phyloP scores from a whole-genome alignment of 2,329 filamentous ascomycete species.

The Dactylellina drechsleri region DNA sequence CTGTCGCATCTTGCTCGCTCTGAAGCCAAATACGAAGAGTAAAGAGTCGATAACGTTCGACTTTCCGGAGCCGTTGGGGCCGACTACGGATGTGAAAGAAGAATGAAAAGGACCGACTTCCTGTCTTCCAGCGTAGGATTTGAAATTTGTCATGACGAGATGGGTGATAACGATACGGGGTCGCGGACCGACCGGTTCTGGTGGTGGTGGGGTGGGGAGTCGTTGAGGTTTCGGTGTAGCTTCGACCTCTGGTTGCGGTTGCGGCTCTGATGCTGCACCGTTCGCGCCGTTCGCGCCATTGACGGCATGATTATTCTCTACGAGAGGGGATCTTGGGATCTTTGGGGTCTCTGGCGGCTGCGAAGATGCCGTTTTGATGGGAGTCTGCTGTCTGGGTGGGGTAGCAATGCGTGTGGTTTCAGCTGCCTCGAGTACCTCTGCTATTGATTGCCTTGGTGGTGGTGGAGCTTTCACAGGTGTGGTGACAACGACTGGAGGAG shows the following conservation, averaged over 20 bases:
- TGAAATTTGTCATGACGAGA: constrained; percentile 94
- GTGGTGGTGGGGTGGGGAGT: constrained; percentile 38
- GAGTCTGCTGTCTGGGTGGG: constrained; percentile 34
- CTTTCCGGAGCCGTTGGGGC: constrained; percentile 96
- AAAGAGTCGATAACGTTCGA: constrained; percentile 99
- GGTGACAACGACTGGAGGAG: constrained; percentile 32
- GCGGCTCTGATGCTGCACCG: background rate
- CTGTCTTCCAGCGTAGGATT: constrained; percentile 95
- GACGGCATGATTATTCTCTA: constrained; percentile 14
- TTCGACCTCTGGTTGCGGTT: constrained; percentile 7
- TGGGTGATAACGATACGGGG: constrained; percentile 92
- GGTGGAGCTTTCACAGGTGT: constrained; percentile 31
- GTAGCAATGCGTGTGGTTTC: constrained; percentile 18
- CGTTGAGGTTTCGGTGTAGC: constrained; percentile 29
- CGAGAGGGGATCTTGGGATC: constrained; percentile 27
- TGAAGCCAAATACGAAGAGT: constrained; percentile 98
- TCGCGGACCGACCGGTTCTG: constrained; percentile 71
- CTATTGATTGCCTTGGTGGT: constrained; percentile 27
- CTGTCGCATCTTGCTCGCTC: constrained; percentile 98
- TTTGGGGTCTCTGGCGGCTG: constrained; percentile 34
- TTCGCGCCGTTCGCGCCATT: constrained; percentile 22
- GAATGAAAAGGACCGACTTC: constrained; percentile 94
- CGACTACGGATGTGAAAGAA: constrained; percentile 97
- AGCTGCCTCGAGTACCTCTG: constrained; percentile 7
- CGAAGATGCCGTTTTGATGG: constrained; percentile 35